These are phyloP conservation scores for Rhizopogon vulgaris DNA, from an alignment of 768 basidiomycete species.

Conservation along the genomic window DNA sequence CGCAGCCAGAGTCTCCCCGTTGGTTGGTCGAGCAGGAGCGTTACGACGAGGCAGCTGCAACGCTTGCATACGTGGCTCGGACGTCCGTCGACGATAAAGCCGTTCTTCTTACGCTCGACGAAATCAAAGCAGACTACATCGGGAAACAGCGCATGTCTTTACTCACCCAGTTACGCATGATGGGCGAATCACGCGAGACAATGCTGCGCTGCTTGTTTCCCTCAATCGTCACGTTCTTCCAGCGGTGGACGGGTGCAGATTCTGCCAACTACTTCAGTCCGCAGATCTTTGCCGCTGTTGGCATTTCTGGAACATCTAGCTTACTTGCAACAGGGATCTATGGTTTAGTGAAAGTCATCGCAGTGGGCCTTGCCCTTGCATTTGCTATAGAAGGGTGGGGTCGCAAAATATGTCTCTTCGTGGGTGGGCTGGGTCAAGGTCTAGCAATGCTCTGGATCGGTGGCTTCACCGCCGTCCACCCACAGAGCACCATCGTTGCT, in stretches of 20 bases:
- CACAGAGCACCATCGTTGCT: too few species aligned
- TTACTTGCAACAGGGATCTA: constrained; percentile 46
- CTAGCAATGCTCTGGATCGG: too few species aligned
- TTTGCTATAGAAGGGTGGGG: constrained; percentile 44
- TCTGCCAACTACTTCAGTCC: constrained; percentile 52
- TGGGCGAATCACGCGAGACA: constrained; percentile 37
- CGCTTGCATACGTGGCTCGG: constrained; percentile 31
- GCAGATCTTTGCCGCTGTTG: constrained; percentile 41
- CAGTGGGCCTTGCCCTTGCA: constrained; percentile 32
- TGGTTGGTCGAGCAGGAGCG: constrained; percentile 45
- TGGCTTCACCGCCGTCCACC: too few species aligned
- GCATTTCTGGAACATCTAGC: constrained; percentile 35
- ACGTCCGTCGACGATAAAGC: constrained; percentile 26
- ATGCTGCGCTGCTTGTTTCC: constrained; percentile 40
- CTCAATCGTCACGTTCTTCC: constrained; percentile 40
- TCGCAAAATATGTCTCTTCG: constrained; percentile 42
- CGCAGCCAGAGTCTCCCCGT: constrained; percentile 52
- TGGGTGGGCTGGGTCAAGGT: constrained; percentile 44
- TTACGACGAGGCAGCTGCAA: constrained; percentile 34
- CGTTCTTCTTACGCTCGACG: constrained; percentile 33
- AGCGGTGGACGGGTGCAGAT: constrained; percentile 49
- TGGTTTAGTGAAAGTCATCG: constrained; percentile 34
- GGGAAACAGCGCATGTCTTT: constrained; percentile 32
- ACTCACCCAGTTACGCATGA: constrained; percentile 31
- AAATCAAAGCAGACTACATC: constrained; percentile 43